Evolutionary conservation across 225 moss, liverwort and hornwort genomes (phyloP).

Genomic region (Thuidium tamariscinum): DNA sequence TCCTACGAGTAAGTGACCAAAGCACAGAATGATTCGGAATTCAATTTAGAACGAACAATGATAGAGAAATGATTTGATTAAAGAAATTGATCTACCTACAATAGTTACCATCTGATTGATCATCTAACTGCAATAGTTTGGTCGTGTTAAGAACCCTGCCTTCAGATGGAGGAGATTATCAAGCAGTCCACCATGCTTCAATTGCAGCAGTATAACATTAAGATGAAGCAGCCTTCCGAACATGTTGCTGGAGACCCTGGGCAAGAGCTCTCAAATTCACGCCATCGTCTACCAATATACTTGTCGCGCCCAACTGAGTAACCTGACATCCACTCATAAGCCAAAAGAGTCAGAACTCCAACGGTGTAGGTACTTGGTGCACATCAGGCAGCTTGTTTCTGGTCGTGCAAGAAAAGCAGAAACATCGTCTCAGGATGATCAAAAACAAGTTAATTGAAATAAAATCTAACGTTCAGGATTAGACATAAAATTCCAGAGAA

Average conservation of each 20-base stretch:
- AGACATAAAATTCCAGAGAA: not conserved
- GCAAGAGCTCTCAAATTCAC: constrained; percentile 27
- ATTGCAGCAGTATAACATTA: not conserved
- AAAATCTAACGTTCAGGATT: not conserved
- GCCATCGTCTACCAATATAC: constrained; percentile 35
- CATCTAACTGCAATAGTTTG: not conserved
- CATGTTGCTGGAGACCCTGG: constrained; percentile 23
- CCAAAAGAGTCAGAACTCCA: not conserved
- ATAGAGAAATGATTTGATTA: not conserved
- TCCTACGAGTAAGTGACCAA: not conserved
- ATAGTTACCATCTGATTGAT: not conserved
- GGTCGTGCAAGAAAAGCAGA: not conserved
- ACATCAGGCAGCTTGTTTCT: not conserved
- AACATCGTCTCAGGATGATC: not conserved
- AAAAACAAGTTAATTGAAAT: not conserved
- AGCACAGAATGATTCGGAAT: not conserved
- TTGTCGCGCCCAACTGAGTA: constrained; percentile 37
- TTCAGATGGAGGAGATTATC: not conserved
- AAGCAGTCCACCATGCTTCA: not conserved
- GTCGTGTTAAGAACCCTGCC: not conserved
- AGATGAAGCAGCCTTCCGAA: constrained; percentile 6
- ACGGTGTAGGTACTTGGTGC: not conserved
- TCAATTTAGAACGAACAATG: not conserved
- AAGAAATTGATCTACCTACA: not conserved
- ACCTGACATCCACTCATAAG: constrained; percentile 4